Percentiles rank a stretch among this genome's conserved stretches.
Conservation (phyloP, 2,329 filamentous ascomycete species). For the Corynespora cassiicola region DNA sequence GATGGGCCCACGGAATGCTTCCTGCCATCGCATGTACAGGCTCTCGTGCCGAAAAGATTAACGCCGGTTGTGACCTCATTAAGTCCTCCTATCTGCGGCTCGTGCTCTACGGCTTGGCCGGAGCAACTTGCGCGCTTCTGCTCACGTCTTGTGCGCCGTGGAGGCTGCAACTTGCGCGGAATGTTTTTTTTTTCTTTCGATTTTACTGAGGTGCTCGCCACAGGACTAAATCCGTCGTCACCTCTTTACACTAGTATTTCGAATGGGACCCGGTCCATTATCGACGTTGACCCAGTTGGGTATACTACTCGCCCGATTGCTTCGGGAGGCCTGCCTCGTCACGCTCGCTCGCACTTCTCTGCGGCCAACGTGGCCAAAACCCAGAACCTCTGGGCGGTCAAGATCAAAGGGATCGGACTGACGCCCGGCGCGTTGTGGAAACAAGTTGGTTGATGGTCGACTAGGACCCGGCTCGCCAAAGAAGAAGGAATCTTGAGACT, state of each 20-base stretch:
- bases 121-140: slow-evolving; percentile 13
- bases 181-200: slow-evolving; percentile 3
- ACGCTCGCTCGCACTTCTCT: slow-evolving; percentile 36
- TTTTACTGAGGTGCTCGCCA: slow-evolving; percentile 5
- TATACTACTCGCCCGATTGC: slow-evolving; percentile 34
- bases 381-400: slow-evolving; percentile 47
- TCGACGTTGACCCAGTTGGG: slow-evolving; percentile 34
- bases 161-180: slow-evolving; percentile 19
- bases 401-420: slow-evolving; percentile 50
- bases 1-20: slow-evolving; percentile 43
- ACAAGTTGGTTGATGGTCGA: slow-evolving; percentile 35
- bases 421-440: slow-evolving; percentile 35
- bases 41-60: slow-evolving; percentile 7
- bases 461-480: slow-evolving; percentile 45
- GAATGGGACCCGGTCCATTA: slow-evolving; percentile 22
- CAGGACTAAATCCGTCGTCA: slow-evolving; percentile 18
- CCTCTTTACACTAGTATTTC: slow-evolving; percentile 23
- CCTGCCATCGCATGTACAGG: slow-evolving; percentile 33
- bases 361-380: slow-evolving; percentile 35
- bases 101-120: slow-evolving; percentile 3
- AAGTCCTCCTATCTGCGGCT: slow-evolving; percentile 10
- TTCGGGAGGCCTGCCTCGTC: slow-evolving; percentile 32
- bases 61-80: slow-evolving; percentile 17
- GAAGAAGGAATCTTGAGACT: slow-evolving; percentile 30
- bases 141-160: slow-evolving; percentile 16